Conservation (phyloP, 2,329 filamentous ascomycete genomes). For the Aspergillus terreus region DNA sequence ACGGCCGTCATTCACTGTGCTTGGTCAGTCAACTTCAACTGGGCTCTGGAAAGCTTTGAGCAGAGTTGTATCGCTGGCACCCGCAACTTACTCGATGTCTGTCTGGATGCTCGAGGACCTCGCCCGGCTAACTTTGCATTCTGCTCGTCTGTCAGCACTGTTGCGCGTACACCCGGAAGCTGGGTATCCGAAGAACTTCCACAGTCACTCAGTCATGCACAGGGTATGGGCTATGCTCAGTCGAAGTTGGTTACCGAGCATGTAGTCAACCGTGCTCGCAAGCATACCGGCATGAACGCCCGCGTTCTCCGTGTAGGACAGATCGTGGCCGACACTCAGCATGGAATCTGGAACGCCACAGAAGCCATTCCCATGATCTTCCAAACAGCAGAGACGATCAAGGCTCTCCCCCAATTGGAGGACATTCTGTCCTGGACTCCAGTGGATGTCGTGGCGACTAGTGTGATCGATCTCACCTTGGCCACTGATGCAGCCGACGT, state of each 20-base stretch:
- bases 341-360: conserved; percentile 14
- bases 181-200: conserved; percentile 34
- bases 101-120: conserved; percentile 22
- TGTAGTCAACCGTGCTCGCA: conserved; percentile 20
- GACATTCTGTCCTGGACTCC: conserved; percentile 44
- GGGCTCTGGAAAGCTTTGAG: conserved; percentile 54
- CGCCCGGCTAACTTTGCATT: conserved; percentile 25
- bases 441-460: conserved; percentile 39
- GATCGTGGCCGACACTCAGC: conserved; percentile 26
- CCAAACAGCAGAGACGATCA: conserved; percentile 42
- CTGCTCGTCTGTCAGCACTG: conserved; percentile 47
- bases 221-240: conserved; percentile 38
- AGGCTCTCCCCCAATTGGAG: conserved; percentile 44
- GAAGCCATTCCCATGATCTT: conserved; percentile 51
- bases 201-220: conserved; percentile 29
- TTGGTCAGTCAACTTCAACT: conserved; percentile 64
- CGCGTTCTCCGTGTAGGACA: conserved; percentile 31
- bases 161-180: conserved; percentile 23
- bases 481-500: conserved; percentile 12
- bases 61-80: conserved; percentile 51
- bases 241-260: conserved; percentile 35
- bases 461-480: conserved; percentile 26
- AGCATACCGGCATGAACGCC: conserved; percentile 11
- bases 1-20: conserved; percentile 61
- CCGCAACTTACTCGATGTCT: conserved; percentile 40